Base-by-base conservation (phyloP, 148 eudicot species). In the Drosera capensis region DNA sequence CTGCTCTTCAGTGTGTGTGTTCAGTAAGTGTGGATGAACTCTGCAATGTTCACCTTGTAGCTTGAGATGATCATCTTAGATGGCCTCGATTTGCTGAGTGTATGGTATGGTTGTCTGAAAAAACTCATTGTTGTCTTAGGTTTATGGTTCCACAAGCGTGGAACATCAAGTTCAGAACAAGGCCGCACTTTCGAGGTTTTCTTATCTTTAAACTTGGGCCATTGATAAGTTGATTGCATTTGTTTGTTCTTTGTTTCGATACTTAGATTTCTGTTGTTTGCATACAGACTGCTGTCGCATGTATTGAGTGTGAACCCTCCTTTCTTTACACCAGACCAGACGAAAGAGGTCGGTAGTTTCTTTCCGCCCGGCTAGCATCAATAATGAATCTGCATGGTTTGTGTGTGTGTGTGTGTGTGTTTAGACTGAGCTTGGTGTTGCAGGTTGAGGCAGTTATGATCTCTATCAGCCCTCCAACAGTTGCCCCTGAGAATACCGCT, bases 261-360 rank as follows among this genome's bases (percentile, higher is more conserved):
- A 34, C 14, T 13, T 34, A 15, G 38, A 56, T 48, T 40, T 23
- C 29, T 13, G 16, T 22, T 61, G 17, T 26, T 30, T 43, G 17
- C 20, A 39, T 43, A 51, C 70, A 88, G 97, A 78, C 65, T 80
- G 57, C 75, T 88, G 23, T 54, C 57, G 35, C 68, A 64, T 60
- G 75, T 70, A 36, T 64, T 54, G 30, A 65, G 70, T 59, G 64
- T 64, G 37, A 63, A 59, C 4, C 69, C 79, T 59, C 54, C 60
- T 51, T 60, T 80, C 25, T 78, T 88, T 57, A 52, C 78, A 26
- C 40, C 67, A 4, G 73, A 68, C 60, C 93, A 80, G 51, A 64
- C 75, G 68, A 75, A 72, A 75, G 84, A 80, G 96, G 96, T 88
- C 20, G 7, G 60, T 30, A 39, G 1, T 60, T 54, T 51, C 16